A percentile compares a stretch with the other conserved stretches of the same genome.
These are phyloP conservation scores for Vitis hybrid DNA, from an alignment of 177 flowering plant species.

Conservation along the genomic window DNA sequence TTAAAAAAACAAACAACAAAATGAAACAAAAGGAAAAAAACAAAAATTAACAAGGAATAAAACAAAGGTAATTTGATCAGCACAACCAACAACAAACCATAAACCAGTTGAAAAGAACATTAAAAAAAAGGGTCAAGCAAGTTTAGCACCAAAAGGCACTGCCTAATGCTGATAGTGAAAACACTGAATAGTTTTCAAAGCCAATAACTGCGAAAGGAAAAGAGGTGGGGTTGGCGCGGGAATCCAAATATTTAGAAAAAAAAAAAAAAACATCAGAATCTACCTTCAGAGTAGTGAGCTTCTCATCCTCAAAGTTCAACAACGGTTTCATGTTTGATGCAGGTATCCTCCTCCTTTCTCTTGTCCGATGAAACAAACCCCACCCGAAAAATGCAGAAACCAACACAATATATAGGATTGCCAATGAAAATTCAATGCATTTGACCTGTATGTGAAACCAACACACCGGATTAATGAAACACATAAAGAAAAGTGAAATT, in stretches of 20 bases:
- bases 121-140: neutral
- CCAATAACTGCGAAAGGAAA: neutral
- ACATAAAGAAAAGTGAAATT: neutral
- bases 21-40: too few relatives aligned
- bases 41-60: neutral
- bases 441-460: slow-evolving; percentile 45
- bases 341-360: slow-evolving; percentile 35
- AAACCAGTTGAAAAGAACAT: neutral
- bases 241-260: neutral
- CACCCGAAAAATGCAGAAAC: slow-evolving; percentile 59
- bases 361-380: slow-evolving; percentile 41
- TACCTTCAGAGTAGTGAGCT: slow-evolving; percentile 46
- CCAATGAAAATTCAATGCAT: slow-evolving; percentile 60
- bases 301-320: slow-evolving; percentile 35
- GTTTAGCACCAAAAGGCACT: neutral
- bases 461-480: slow-evolving; percentile 10
- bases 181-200: neutral
- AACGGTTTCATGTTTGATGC: slow-evolving; percentile 43
- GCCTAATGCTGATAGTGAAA: neutral
- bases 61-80: neutral
- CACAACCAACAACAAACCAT: neutral
- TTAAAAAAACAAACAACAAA: too few relatives aligned
- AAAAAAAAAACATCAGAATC: neutral
- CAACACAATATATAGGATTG: slow-evolving; percentile 48
- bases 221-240: neutral